Evolutionary conservation across 148 eudicot species (phyloP).

Genomic region (Polygonum maritimum): DNA sequence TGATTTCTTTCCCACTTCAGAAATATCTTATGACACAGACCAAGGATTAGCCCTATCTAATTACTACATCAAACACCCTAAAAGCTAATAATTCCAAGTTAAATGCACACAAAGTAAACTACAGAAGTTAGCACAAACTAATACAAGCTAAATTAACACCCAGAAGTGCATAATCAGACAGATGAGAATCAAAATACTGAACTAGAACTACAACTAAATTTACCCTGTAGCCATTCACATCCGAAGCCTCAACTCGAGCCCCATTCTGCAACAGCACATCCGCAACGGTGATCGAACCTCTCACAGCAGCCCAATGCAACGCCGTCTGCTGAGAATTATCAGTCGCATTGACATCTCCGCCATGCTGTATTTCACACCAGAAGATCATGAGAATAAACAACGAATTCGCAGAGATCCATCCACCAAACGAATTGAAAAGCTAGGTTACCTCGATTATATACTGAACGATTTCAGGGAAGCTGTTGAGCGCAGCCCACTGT

Average conservation of each 20-base stretch:
- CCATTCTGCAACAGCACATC: constrained; percentile 93
- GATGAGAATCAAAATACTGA: background rate
- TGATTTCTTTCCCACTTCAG: background rate
- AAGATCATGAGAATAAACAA: constrained; percentile 5
- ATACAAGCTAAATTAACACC: background rate
- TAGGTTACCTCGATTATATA: constrained; percentile 66
- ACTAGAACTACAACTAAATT: background rate
- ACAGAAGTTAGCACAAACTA: background rate
- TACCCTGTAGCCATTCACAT: constrained; percentile 97
- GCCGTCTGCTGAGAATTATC: constrained; percentile 98
- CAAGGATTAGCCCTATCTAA: background rate
- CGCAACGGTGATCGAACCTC: constrained; percentile 87
- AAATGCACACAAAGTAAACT: background rate
- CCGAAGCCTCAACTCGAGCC: constrained; percentile 66
- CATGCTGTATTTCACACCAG: constrained; percentile 40
- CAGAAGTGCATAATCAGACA: background rate
- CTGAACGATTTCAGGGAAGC: constrained; percentile 82
- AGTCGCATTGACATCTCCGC: constrained; percentile 83
- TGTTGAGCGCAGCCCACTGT: constrained; percentile 98
- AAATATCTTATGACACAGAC: background rate
- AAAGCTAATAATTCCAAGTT: background rate
- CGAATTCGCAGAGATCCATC: background rate
- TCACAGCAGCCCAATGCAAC: constrained; percentile 94
- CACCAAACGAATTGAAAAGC: background rate
- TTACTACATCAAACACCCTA: background rate